A percentile compares a stretch with the other conserved stretches of the same genome.
Conservation (phyloP, 495 filamentous ascomycete species). For the Penicillium cosmopolitanum region DNA sequence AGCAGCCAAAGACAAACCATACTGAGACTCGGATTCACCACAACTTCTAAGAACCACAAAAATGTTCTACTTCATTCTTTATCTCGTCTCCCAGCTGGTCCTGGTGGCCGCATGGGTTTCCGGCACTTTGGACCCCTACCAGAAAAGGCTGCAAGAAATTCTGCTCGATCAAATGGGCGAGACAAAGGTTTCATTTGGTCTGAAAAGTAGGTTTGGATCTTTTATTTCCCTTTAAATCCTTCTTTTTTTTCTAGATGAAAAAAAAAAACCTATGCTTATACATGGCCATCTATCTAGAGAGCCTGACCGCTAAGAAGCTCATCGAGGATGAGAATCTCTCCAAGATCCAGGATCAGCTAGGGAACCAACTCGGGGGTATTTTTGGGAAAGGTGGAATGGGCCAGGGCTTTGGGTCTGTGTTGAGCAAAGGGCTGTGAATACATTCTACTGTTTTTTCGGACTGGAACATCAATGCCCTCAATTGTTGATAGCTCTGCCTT, state of each 20-base stretch:
- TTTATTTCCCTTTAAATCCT: neutral
- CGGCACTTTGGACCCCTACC: conserved; percentile 38
- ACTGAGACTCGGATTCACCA: no score
- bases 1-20: no score
- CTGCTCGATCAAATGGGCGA: conserved; percentile 57
- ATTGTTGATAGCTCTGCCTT: no score
- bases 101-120: conserved; percentile 39
- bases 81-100: conserved; percentile 22
- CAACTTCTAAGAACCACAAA: neutral
- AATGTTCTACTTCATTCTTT: conserved; percentile 36
- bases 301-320: conserved; percentile 37
- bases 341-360: conserved; percentile 40
- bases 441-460: neutral
- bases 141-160: conserved; percentile 48
- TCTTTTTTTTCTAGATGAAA: no score
- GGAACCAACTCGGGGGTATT: conserved; percentile 28
- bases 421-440: conserved; percentile 27
- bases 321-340: conserved; percentile 39
- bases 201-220: conserved; percentile 36
- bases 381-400: conserved; percentile 29
- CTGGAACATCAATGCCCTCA: no score
- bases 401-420: conserved; percentile 25
- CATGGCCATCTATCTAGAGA: conserved; percentile 18
- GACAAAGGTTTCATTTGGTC: conserved; percentile 47
- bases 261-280: neutral